Evolutionary conservation across 495 filamentous ascomycete genomes (phyloP).

Genomic region (Hypomontagnella monticulosa): DNA sequence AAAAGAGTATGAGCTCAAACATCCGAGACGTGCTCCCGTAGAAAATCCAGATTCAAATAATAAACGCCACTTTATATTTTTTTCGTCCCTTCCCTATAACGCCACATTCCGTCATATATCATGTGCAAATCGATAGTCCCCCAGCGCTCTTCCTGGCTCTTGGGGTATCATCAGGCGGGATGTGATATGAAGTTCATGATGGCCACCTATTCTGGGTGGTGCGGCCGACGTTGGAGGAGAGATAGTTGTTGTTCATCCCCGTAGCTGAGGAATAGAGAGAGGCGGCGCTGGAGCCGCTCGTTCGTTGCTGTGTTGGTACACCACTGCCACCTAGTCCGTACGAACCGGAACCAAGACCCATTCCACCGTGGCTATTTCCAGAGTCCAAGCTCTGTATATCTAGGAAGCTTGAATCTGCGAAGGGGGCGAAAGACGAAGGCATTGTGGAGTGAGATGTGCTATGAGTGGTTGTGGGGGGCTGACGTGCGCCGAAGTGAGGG

Average conservation of each 20-base stretch:
- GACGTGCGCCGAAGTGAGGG: slow-evolving; percentile 47
- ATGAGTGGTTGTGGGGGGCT: slow-evolving; percentile 42
- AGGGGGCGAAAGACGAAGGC: slow-evolving; percentile 36
- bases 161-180: neutral
- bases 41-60: slow-evolving; percentile 26
- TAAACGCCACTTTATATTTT: slow-evolving; percentile 42
- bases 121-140: slow-evolving; percentile 14
- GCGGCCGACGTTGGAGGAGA: slow-evolving; percentile 42
- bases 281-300: slow-evolving; percentile 40
- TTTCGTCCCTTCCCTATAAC: slow-evolving; percentile 32
- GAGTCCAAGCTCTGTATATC: slow-evolving; percentile 52
- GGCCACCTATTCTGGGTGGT: slow-evolving; percentile 43
- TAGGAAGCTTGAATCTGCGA: slow-evolving; percentile 51
- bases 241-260: slow-evolving; percentile 43
- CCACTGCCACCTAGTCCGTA: slow-evolving; percentile 42
- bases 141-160: neutral
- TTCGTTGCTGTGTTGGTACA: slow-evolving; percentile 43
- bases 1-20: neutral
- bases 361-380: slow-evolving; percentile 40
- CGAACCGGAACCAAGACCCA: slow-evolving; percentile 39
- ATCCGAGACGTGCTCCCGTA: neutral
- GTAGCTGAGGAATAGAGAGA: slow-evolving; percentile 41
- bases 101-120: slow-evolving; percentile 42
- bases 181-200: slow-evolving; percentile 16
- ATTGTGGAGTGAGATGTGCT: slow-evolving; percentile 42